These are phyloP conservation scores for Trichoderma koningii DNA, from an alignment of 2,329 filamentous ascomycete genomes.

Conservation along the genomic window DNA sequence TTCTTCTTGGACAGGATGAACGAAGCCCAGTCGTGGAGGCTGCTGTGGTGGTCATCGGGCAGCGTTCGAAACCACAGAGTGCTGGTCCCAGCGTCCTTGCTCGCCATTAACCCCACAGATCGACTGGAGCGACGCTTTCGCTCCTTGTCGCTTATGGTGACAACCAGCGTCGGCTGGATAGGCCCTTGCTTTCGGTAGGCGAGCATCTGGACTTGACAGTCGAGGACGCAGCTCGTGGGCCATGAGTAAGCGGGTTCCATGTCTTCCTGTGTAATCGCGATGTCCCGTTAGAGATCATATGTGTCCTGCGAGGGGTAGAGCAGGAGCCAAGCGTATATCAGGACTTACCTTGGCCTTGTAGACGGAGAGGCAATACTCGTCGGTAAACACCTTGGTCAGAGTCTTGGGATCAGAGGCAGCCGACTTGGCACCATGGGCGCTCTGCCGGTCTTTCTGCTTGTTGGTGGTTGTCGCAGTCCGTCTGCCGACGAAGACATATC, in stretches of 20 bases:
- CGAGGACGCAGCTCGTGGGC: conserved; percentile 53
- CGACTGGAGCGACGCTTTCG: conserved; percentile 66
- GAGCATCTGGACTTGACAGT: conserved; percentile 61
- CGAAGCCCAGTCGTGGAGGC: conserved; percentile 62
- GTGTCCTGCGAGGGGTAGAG: not conserved
- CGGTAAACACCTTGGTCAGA: conserved; percentile 40
- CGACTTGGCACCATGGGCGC: conserved; percentile 44
- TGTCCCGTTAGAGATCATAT: conserved; percentile 15
- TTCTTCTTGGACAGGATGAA: conserved; percentile 52
- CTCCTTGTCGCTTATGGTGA: conserved; percentile 61
- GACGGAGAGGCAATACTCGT: conserved; percentile 54
- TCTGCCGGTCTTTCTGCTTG: conserved; percentile 40
- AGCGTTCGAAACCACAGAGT: conserved; percentile 60
- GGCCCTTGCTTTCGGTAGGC: conserved; percentile 64
- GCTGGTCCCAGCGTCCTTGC: conserved; percentile 52
- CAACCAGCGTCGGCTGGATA: conserved; percentile 59
- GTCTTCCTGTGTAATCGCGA: conserved; percentile 46
- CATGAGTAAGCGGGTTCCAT: conserved; percentile 57
- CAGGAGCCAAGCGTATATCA: conserved; percentile 25
- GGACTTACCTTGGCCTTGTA: conserved; percentile 57
- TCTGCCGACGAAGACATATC: conserved; percentile 60
- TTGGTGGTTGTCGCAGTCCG: conserved; percentile 33
- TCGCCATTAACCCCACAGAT: conserved; percentile 57
- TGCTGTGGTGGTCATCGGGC: conserved; percentile 53
- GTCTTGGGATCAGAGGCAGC: conserved; percentile 44